Base-by-base conservation (phyloP, 768 basidiomycete species). In the Hemileccinum rubropunctum region DNA sequence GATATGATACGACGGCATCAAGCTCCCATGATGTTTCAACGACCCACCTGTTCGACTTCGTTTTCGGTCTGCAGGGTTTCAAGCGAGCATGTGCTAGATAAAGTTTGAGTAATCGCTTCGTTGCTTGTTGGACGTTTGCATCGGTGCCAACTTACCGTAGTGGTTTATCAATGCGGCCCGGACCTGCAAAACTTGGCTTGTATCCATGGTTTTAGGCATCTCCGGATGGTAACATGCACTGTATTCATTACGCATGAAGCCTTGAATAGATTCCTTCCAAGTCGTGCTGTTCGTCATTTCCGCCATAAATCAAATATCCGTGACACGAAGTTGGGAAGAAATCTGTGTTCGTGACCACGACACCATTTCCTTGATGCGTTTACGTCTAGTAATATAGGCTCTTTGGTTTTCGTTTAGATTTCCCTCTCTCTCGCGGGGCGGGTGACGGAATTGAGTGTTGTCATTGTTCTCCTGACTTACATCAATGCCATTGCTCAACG, bases 381-480 rank as follows among this genome's bases (percentile, higher is more conserved):
- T 61, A 64, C 62, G 62, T 58, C 56, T 36, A 30, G 39, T 14
- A 54, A 58, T 63, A 58, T 60, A 23, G 15, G 36, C 49, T 30
- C 53, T 48, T 61, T 47, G 35, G 49, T 46, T 54, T 41, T 45
- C 32, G 36, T 36, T 17, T 23, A 23, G 23, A 23, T 3, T 23
- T 23, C 23, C 23, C 23, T 23, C 23, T 23, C 23, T 23, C 23
- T 23, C 6, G 23, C 23, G 23, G 23, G 23, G 23, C 6, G 23
- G 3, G 15, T 53, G 46, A 45, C 47, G 21, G 49, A 54, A 54
- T 47, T 27, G 45, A 39, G 46, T 23, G 42, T 28, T 45, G 44
- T 28, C 13, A 30, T 14, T 28, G 36, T 17, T 51, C 26, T 51
- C 54, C 38, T 43, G n/a, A 47, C 11, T 62, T 59, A 50, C 45